Conservation (phyloP, 129 eudicot genomes). For the sunflower (Helianthus annuus) region DNA sequence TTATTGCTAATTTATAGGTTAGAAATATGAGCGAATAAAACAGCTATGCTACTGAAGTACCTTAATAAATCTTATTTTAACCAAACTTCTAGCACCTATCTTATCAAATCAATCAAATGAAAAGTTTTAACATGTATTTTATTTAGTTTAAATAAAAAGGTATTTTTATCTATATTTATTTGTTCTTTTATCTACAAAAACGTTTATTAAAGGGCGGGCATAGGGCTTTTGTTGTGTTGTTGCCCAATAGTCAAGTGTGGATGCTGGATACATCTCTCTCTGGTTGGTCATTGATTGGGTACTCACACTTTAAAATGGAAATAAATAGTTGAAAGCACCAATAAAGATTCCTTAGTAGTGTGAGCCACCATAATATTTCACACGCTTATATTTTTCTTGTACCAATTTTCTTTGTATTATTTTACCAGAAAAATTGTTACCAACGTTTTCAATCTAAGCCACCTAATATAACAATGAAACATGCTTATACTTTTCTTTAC, state of each 20-base stretch:
- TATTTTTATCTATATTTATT: too few species aligned
- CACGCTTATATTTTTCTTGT: not conserved
- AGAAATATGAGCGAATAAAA: too few species aligned
- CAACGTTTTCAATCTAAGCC: not conserved
- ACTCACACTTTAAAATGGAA: not conserved
- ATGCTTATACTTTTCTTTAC: too few species aligned
- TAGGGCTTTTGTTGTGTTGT: not conserved
- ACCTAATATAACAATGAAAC: too few species aligned
- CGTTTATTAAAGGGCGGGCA: not conserved
- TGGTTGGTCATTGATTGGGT: not conserved
- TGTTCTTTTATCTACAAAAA: not conserved
- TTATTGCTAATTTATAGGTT: too few species aligned
- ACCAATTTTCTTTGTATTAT: not conserved
- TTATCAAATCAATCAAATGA: too few species aligned
- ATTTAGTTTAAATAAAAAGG: too few species aligned
- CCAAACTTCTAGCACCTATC: too few species aligned
- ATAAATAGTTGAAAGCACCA: not conserved
- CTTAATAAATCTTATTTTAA: too few species aligned
- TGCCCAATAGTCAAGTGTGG: conserved; percentile 2
- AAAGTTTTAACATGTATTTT: too few species aligned
- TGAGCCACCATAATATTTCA: not conserved
- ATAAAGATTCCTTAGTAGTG: not conserved
- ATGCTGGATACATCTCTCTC: not conserved
- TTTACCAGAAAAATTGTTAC: not conserved
- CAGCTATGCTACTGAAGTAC: too few species aligned